Evolutionary conservation across 441 rosid genomes (phyloP).

Genomic region (Erysimum cheiri): DNA sequence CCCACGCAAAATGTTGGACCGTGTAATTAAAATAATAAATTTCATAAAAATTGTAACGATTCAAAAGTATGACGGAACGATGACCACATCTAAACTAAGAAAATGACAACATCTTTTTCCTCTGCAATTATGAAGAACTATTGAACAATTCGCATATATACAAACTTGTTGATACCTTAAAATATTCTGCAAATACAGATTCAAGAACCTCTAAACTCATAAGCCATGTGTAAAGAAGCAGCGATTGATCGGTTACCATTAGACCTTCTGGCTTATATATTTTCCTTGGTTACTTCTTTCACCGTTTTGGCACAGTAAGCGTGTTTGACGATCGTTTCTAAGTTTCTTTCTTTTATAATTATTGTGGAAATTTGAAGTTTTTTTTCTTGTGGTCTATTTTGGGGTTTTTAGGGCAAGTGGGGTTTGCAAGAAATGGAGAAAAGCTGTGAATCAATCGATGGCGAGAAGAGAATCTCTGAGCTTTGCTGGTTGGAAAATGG

Average conservation of each 20-base stretch:
- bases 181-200: neutral
- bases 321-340: slow-evolving; percentile 25
- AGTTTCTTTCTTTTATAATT: neutral
- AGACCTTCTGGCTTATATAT: slow-evolving; percentile 75
- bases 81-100: slow-evolving; percentile 57
- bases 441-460: slow-evolving; percentile 76
- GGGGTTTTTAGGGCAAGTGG: slow-evolving; percentile 64
- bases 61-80: slow-evolving; percentile 49
- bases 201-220: neutral
- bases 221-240: slow-evolving; percentile 54
- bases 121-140: slow-evolving; percentile 35
- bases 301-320: slow-evolving; percentile 83
- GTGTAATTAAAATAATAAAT: neutral
- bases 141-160: slow-evolving; percentile 2
- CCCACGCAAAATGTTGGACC: slow-evolving; percentile 45
- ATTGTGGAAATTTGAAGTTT: neutral
- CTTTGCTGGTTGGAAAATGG: slow-evolving; percentile 86
- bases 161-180: slow-evolving; percentile 9
- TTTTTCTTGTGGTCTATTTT: neutral
- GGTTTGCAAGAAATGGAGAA: slow-evolving; percentile 86
- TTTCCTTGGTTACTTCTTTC: slow-evolving; percentile 67
- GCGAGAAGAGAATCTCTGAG: slow-evolving; percentile 68
- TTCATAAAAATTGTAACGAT: slow-evolving; percentile 1
- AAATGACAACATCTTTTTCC: slow-evolving; percentile 41
- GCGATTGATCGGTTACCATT: slow-evolving; percentile 79